These are phyloP conservation scores for Pleurotus djamor DNA, from an alignment of 768 basidiomycete genomes.

Conservation along the genomic window DNA sequence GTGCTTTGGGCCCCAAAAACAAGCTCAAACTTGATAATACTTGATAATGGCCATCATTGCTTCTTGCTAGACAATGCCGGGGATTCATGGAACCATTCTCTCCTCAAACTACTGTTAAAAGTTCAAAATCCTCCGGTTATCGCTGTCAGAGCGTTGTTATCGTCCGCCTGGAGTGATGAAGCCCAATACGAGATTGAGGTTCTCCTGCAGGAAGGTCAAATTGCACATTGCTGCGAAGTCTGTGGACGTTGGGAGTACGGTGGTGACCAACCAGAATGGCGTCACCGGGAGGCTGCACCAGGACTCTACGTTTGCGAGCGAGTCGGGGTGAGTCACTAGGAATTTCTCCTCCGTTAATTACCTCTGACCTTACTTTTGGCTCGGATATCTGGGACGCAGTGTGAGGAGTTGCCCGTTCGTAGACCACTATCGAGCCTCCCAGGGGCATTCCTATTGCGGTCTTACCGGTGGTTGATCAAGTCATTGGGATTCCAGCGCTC, in stretches of 20 bases:
- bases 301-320: background rate
- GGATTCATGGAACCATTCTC: background rate
- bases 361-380: no score
- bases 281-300: conserved; percentile 5
- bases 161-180: background rate
- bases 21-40: no score
- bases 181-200: background rate
- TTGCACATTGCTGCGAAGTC: background rate
- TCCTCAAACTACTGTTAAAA: background rate
- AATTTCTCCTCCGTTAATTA: no score
- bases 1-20: background rate
- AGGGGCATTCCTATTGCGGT: no score
- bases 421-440: no score
- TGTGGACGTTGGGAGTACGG: background rate
- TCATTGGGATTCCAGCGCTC: no score
- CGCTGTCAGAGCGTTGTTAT: background rate
- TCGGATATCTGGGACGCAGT: no score
- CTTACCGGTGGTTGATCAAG: no score
- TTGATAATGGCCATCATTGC: background rate
- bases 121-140: background rate
- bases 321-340: no score
- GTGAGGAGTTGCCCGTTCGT: no score
- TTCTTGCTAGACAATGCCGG: background rate
- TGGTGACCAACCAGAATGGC: background rate
- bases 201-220: background rate